Evolutionary conservation across 2,329 filamentous ascomycete genomes (phyloP).

Genomic region (Paecilomyces formosus): DNA sequence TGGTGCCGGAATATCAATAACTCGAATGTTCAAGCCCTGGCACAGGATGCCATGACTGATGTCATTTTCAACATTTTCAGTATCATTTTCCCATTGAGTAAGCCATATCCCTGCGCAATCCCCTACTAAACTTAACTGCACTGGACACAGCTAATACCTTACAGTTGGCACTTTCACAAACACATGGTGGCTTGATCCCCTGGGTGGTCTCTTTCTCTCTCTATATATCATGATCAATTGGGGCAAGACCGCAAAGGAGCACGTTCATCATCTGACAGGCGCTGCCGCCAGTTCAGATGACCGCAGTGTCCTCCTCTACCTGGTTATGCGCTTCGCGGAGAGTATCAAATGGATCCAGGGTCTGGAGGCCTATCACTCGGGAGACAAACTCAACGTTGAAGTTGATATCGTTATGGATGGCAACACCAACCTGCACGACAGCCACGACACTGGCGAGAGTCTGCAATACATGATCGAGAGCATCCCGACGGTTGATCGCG

Average conservation of each 20-base stretch:
- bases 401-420: constrained; percentile 56
- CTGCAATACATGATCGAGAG: constrained; percentile 56
- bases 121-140: too few species aligned
- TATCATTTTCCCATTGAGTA: constrained; percentile 71
- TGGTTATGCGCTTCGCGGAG: constrained; percentile 89
- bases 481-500: constrained; percentile 33
- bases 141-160: background rate
- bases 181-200: constrained; percentile 53
- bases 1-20: constrained; percentile 85
- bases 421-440: constrained; percentile 46
- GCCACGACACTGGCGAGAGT: constrained; percentile 54
- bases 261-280: constrained; percentile 55
- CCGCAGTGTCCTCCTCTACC: constrained; percentile 78
- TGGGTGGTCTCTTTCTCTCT: constrained; percentile 55
- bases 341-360: constrained; percentile 64
- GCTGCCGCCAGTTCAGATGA: constrained; percentile 52
- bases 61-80: constrained; percentile 88
- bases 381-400: constrained; percentile 56
- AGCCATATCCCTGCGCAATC: background rate
- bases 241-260: constrained; percentile 54
- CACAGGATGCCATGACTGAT: constrained; percentile 63
- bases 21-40: constrained; percentile 74
- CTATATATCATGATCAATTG: constrained; percentile 56
- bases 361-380: constrained; percentile 56
- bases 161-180: constrained; percentile 29